These are phyloP conservation scores for Parastagonospora avenae DNA, from an alignment of 2,329 filamentous ascomycete species.

Conservation along the genomic window DNA sequence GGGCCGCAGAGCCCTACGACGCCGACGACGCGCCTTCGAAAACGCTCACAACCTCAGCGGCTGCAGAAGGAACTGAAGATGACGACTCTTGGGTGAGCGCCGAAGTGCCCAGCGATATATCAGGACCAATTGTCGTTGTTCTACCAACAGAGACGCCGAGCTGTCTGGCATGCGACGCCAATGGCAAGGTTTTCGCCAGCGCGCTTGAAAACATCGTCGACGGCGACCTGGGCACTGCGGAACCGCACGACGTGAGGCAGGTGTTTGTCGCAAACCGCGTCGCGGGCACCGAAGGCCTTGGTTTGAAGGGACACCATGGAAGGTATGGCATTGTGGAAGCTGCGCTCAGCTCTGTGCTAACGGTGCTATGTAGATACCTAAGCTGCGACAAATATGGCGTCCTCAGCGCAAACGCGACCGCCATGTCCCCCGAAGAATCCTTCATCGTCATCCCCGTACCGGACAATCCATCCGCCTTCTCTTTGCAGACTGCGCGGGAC, in stretches of 20 bases:
- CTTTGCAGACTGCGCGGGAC: constrained; percentile 73
- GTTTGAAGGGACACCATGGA: constrained; percentile 90
- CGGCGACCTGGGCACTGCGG: constrained; percentile 77
- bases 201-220: constrained; percentile 88
- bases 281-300: constrained; percentile 78
- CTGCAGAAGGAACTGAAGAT: constrained; percentile 55
- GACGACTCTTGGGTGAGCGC: constrained; percentile 94
- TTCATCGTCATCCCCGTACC: constrained; percentile 69
- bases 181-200: constrained; percentile 83
- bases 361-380: constrained; percentile 67
- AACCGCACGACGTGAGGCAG: constrained; percentile 94
- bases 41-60: constrained; percentile 43
- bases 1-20: constrained; percentile 60
- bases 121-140: constrained; percentile 82
- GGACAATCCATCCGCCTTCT: constrained; percentile 73
- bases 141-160: constrained; percentile 75
- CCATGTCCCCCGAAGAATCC: constrained; percentile 82
- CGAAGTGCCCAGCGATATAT: constrained; percentile 73
- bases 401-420: constrained; percentile 76
- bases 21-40: constrained; percentile 43
- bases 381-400: constrained; percentile 83
- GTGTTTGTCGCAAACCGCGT: constrained; percentile 92
- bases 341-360: not conserved
- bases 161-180: constrained; percentile 82
- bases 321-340: constrained; percentile 57